phyloP scores from a whole-genome alignment of 257 asterid species.

The Solanum microdontum region DNA sequence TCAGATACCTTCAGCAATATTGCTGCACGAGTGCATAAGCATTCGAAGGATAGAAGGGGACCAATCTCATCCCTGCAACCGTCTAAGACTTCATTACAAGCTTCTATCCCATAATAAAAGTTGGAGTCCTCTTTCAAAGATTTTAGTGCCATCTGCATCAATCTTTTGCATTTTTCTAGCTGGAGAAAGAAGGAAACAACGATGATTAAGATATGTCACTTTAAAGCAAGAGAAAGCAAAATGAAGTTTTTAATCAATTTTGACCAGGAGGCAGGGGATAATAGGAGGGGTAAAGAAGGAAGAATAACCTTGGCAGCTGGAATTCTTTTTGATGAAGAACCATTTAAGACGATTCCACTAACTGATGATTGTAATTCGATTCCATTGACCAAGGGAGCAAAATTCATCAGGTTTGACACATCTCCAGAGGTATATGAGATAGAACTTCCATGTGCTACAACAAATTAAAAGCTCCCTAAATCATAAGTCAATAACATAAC shows the following conservation, averaged over 20 bases:
- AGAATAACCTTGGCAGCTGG: slow-evolving; percentile 46
- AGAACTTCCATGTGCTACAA: slow-evolving; percentile 52
- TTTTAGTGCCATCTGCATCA: slow-evolving; percentile 65
- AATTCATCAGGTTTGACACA: slow-evolving; percentile 46
- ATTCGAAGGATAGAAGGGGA: slow-evolving; percentile 46
- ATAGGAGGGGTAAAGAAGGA: background rate
- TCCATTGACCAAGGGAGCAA: slow-evolving; percentile 33
- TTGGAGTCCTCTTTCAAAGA: slow-evolving; percentile 48
- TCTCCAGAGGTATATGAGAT: slow-evolving; percentile 58
- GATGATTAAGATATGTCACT: background rate
- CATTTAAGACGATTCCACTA: slow-evolving; percentile 31
- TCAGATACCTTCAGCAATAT: slow-evolving; percentile 73
- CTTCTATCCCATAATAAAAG: slow-evolving; percentile 70
- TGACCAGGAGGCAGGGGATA: slow-evolving; percentile 1
- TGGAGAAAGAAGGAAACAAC: slow-evolving; percentile 7
- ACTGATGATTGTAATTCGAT: slow-evolving; percentile 37
- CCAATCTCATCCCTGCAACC: slow-evolving; percentile 62
- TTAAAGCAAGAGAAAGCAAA: background rate
- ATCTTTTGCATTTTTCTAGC: slow-evolving; percentile 73
- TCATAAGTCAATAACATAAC: background rate
- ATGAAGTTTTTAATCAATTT: slow-evolving; percentile 6
- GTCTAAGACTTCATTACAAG: slow-evolving; percentile 86
- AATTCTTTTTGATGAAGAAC: slow-evolving; percentile 27
- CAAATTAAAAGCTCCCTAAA: background rate
- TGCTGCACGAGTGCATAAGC: slow-evolving; percentile 84